These are phyloP conservation scores for Malassezia brasiliensis DNA, from an alignment of 1,284 basidiomycete species.

Conservation along the genomic window DNA sequence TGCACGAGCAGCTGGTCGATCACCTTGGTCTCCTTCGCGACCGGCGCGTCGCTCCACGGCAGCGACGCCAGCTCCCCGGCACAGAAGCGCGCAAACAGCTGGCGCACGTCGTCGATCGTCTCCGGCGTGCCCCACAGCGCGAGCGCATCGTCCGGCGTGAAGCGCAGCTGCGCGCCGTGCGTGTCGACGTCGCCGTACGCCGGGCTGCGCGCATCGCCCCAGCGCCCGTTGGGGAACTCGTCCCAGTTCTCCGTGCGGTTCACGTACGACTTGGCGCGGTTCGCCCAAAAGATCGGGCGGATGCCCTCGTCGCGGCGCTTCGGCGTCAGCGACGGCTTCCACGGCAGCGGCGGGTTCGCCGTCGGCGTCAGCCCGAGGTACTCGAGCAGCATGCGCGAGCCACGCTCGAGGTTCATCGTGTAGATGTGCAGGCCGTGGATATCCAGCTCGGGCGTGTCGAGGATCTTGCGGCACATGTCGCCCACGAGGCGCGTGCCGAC, in stretches of 20 bases:
- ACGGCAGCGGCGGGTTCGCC: slow-evolving; percentile 42
- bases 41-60: slow-evolving; percentile 89
- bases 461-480: slow-evolving; percentile 45
- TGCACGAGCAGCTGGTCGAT: slow-evolving; percentile 70
- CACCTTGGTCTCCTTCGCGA: slow-evolving; percentile 71
- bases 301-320: slow-evolving; percentile 47
- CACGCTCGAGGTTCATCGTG: slow-evolving; percentile 48
- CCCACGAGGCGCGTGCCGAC: slow-evolving; percentile 38
- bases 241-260: slow-evolving; percentile 62
- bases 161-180: slow-evolving; percentile 57
- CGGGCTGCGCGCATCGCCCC: slow-evolving; percentile 89
- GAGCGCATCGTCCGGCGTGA: slow-evolving; percentile 65
- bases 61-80: slow-evolving; percentile 55
- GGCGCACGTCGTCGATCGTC: slow-evolving; percentile 35
- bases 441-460: slow-evolving; percentile 28
- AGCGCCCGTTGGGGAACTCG: slow-evolving; percentile 96
- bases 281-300: slow-evolving; percentile 48
- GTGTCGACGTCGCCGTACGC: slow-evolving; percentile 96
- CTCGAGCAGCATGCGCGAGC: slow-evolving; percentile 46
- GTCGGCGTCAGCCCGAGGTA: slow-evolving; percentile 41
- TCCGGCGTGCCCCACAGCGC: slow-evolving; percentile 28
- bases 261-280: slow-evolving; percentile 42
- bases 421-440: slow-evolving; percentile 47
- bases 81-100: slow-evolving; percentile 49
- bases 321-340: slow-evolving; percentile 42